A percentile compares a stretch with the other conserved stretches of the same genome.
phyloP scores from a whole-genome alignment of 176 grass and related monocot genomes.

The Carex cristatella region DNA sequence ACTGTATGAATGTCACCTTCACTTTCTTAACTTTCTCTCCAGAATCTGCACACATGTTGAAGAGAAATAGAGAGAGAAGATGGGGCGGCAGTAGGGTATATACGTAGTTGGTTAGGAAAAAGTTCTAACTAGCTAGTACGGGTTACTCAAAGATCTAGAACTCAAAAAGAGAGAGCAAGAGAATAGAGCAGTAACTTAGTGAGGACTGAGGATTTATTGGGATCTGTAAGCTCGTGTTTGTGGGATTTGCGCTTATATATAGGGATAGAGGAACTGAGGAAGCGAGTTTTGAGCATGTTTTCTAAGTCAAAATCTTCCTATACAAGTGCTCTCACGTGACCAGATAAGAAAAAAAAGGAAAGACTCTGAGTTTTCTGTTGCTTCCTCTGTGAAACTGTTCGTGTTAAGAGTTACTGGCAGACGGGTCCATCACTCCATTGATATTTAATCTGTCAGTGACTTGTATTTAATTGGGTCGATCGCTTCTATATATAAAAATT shows the following conservation, averaged over 20 bases:
- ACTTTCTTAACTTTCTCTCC: background rate
- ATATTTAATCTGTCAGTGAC: background rate
- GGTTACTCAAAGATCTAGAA: too few species aligned
- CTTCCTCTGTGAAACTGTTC: background rate
- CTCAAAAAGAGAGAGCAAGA: too few species aligned
- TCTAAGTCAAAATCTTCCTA: background rate
- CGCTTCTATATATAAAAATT: too few species aligned
- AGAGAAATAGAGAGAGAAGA: background rate
- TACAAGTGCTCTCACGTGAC: background rate
- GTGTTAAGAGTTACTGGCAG: background rate
- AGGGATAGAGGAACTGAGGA: background rate
- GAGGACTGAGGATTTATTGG: background rate
- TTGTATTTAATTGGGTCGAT: background rate
- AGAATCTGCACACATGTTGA: background rate
- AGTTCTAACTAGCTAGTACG: too few species aligned
- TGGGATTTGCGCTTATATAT: background rate
- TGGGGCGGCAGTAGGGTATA: too few species aligned
- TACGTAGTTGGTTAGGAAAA: too few species aligned
- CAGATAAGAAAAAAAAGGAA: background rate
- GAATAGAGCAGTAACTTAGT: too few species aligned
- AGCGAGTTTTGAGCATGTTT: background rate
- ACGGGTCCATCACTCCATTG: background rate
- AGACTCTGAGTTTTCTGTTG: background rate
- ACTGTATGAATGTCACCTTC: background rate
- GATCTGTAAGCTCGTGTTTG: background rate